Evolutionary conservation across 2,329 filamentous ascomycete genomes (phyloP), one percentile per base, ranked within the genome.

Genomic region (Apiospora hydei): DNA sequence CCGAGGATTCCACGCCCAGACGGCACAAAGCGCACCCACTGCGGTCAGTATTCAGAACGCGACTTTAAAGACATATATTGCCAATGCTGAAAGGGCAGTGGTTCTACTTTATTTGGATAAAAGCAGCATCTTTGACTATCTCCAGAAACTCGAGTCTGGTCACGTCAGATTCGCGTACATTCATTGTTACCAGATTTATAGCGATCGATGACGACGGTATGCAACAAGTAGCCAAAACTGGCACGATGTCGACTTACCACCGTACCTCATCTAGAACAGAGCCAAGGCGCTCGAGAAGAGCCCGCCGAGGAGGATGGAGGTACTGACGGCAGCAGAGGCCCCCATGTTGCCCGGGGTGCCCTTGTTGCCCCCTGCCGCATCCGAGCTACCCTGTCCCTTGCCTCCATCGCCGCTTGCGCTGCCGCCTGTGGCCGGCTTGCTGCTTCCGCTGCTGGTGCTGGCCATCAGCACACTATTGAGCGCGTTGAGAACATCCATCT

Each of bases 401-500:
- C 30, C 53, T 13, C 53, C 53, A 8, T 16, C 53, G 8, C 16
- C 34, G 53, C 30, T n/a, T 4, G 34, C 57, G 4, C 21, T 14
- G 21, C 57, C 34, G 6, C 34, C 30, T 4, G 34, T 21, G 18
- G 41, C 41, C 41, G 8, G 10, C 26, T 38, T 21, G 16, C 26
- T 30, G 26, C 26, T 30, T 30, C 26, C 26, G 26, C 26, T 30
- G 26, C 13, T 41, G 30, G 7, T 3, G 30, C 11, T 41, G 57
- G 57, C 57, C 57, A 61, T 41, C 30, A 64, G 30, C 1, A 64
- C 34, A 64, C 57, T 64, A 18, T 41, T 64, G 18, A 64, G 57
- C 34, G 57, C 57, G 86, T 83, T 83, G 44, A 87, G 80, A 0
- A 85, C 86, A 71, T 82, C 83, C 79, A 88, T 85, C 79, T 88